Evolutionary conservation across 192 early-diverging fungal species (phyloP), one percentile per base, ranked within the genome.

Genomic region (Geranomyces variabilis): DNA sequence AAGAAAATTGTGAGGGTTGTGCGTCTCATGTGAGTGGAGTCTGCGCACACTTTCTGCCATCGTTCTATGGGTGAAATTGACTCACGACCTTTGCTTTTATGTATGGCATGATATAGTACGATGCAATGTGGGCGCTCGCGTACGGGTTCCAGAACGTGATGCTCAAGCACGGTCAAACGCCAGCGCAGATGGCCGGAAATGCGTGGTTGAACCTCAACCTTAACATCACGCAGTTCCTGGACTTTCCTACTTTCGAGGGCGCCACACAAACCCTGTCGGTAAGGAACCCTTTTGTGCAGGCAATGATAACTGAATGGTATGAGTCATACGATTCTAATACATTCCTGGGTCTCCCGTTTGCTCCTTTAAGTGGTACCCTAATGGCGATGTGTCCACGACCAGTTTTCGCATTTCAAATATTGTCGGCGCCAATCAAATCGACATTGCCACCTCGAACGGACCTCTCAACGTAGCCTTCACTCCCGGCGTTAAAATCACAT

Each of bases 131-230:
- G 31, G 69, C 69, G 12, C 41, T 60, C 31, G 69, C 69, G 15
- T 41, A 61, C 29, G 69, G 41, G 12, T 70, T 61, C 57, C 63
- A 70, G 45, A 70, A 70, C 14, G 33, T 61, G 4, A 70, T 70
- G 69, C 61, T 57, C 5, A 55, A 70, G 7, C 9, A 58, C 30
- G 28, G 43, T 15, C 31, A 19, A 45, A 59, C 69, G 31, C 56
- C 45, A 24, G 45, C 33, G 21, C 19, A 59, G n/a, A 70, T 70
- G 17, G 58, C 58, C 33, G 14, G 12, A 21, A 41, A 46, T 26
- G 55, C 55, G n/a, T 70, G 55, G 69, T 29, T 46, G 57, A 67
- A 51, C 17, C 66, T 55, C 28, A 67, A 66, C 22, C 45, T 67
- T 5, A 67, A 46, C 48, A 22, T 67, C 46, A 24, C 28, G 13